Evolutionary conservation across 1,139 yeast genomes (phyloP), one percentile per base, ranked within the genome.

Genomic region (Candida mesenterica): DNA sequence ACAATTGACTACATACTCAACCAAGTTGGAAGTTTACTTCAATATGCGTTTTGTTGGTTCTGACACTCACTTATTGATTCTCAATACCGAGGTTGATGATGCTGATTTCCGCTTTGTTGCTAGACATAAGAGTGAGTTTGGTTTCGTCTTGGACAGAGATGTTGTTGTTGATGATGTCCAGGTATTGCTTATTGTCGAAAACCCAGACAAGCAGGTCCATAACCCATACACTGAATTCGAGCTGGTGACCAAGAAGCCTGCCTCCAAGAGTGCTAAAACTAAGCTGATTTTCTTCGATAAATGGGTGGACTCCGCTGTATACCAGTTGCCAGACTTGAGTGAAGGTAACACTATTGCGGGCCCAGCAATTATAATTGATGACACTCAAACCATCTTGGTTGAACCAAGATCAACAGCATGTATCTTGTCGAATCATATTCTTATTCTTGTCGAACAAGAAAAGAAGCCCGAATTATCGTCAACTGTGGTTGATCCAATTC

Each of bases 41-140:
- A 89, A 89, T 53, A 66, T 90, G 71, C 72, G 94, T 50, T 90
- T 86, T 55, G 77, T 79, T 42, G 97, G 97, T 5, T 83, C 96
- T 13, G 97, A 89, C 53, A 83, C 96, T 3, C 82, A 83, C 31
- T 65, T 90, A 44, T 82, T 89, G 81, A 77, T 86, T 24, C 59
- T 59, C 3, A 53, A 53, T 22, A 29, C 20, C 1, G 49, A 44
- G 4, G 52, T 45, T 5, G 39, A 52, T 22, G 48, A 58, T 43
- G 59, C 65, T 12, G 64, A 52, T 31, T 30, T 41, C 10, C 48
- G 45, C 31, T 68, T 68, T 39, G 46, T 66, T 16, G 43, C 48
- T 9, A 57, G 66, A 43, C 72, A 68, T 42, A 48, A 50, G 30
- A 45, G 45, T 20, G 75, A 68, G 41, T 68, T 67, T 48, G 75